phyloP scores from a whole-genome alignment of 768 basidiomycete genomes.

The Rossbeevera mucosa region DNA sequence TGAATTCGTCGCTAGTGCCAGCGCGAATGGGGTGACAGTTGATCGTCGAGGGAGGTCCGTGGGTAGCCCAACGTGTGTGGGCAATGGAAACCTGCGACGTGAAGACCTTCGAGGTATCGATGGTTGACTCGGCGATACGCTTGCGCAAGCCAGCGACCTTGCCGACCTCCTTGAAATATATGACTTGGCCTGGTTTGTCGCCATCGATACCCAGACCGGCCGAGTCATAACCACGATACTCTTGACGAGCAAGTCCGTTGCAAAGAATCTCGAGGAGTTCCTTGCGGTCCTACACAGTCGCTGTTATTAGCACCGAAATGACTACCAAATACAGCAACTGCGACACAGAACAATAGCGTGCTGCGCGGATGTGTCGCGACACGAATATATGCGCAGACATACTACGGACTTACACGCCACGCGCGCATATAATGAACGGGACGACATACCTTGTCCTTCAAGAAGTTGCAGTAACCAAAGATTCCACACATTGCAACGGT shows the following conservation, averaged over 20 bases:
- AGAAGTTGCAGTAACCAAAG: constrained; percentile 92
- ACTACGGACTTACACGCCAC: background rate
- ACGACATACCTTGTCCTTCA: constrained; percentile 84
- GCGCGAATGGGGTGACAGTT: constrained; percentile 97
- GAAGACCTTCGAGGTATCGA: constrained; percentile 74
- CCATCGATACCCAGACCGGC: constrained; percentile 91
- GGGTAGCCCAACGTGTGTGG: constrained; percentile 99
- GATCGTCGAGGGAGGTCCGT: constrained; percentile 78
- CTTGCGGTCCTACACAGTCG: constrained; percentile 68
- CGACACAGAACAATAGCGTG: background rate
- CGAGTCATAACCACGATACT: constrained; percentile 98
- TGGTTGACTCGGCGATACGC: constrained; percentile 65
- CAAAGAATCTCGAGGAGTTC: constrained; percentile 88
- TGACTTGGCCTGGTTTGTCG: constrained; percentile 68
- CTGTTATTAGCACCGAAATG: constrained; percentile 6
- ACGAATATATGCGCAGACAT: constrained; percentile 9
- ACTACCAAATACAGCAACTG: constrained; percentile 21
- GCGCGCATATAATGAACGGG: background rate
- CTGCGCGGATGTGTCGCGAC: background rate
- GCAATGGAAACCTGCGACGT: constrained; percentile 93
- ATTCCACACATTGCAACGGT: constrained; percentile 80
- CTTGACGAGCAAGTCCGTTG: constrained; percentile 88
- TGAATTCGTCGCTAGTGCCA: constrained; percentile 77
- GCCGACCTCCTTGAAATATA: constrained; percentile 97
- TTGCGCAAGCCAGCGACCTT: constrained; percentile 93